Conservation (phyloP, 2,329 filamentous ascomycete genomes). For the Sporothrix curviconia region DNA sequence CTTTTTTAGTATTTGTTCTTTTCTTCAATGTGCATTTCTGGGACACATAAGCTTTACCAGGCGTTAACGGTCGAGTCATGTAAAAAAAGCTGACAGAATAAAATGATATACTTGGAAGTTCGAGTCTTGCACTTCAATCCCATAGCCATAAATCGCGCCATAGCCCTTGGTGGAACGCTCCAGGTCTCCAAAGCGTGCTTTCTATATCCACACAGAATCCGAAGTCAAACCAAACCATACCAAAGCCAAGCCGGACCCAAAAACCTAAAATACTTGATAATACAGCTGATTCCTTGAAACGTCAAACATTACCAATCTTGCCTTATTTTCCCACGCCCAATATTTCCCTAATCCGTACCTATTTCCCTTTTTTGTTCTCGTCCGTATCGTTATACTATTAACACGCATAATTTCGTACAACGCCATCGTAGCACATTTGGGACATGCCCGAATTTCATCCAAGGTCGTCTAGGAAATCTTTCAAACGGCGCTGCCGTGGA, state of each 20-base stretch:
- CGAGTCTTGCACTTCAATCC: too few relatives aligned
- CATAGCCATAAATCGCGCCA: too few relatives aligned
- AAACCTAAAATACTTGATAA: slow-evolving; percentile 14
- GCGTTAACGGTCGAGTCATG: slow-evolving; percentile 1
- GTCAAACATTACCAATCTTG: background rate
- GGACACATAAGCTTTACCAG: background rate
- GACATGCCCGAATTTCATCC: too few relatives aligned
- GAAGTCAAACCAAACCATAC: background rate
- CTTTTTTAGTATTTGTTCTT: background rate
- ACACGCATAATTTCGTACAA: background rate
- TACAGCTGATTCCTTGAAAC: slow-evolving; percentile 5
- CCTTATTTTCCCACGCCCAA: background rate
- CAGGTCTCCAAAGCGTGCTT: background rate
- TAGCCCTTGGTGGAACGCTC: too few relatives aligned
- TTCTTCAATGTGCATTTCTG: background rate
- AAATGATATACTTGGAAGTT: too few relatives aligned
- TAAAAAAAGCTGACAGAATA: background rate
- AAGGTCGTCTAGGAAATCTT: too few relatives aligned
- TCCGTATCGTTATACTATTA: background rate
- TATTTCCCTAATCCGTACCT: background rate
- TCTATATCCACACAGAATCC: background rate
- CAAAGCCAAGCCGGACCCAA: background rate
- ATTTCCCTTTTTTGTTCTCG: background rate
- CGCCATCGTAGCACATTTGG: background rate
- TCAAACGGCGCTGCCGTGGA: background rate